Base-by-base conservation (phyloP, 169 alveolate species). In the Plasmodium relictum region DNA sequence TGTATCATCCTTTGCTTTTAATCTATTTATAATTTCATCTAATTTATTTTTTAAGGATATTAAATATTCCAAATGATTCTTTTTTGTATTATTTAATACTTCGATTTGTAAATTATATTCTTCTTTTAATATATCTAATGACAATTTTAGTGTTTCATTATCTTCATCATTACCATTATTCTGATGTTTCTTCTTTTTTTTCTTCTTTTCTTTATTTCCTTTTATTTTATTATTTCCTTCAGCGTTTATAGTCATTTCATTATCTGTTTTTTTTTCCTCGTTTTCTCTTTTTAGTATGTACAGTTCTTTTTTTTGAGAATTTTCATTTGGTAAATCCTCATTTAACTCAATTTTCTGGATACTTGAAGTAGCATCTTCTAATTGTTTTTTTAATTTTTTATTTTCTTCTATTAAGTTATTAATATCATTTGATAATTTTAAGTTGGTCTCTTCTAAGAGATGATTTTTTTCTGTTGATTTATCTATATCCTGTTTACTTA, bases 1-100 rank as follows among this genome's bases (percentile, higher is more conserved):
- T 37, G 78, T 56, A 41, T 76, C 89, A 31, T 76, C 76, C 45
- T 76, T 76, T 44, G 61, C 3, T 22, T 76, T 76, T 14, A 76
- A 7, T 16, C 26, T 76, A 14, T 48, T 56, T 3, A 76, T 70
- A 65, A 76, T 76, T 63, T 63, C 78, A 24, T 76, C 89, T 22
- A 76, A 18, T 37, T 63, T 48, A 6, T 26, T 58, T 39, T 26
- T 76, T 65, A 76, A 31, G 0, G 22, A 18, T 44, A 45, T 76
- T 44, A 76, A 58, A 37, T 63, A 76, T 18, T n/a, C 3, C 16
- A 41, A 63, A 26, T 66, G 31, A 42, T n/a, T 58, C 45, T 18
- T 10, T 42, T 66, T 52, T 10, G 18, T 44, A 12, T 22, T 37
- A 1, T 20, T 14, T 65, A 58, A 18, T 26, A 63, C 71, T 63